Conservation (phyloP, 1,284 basidiomycete species). For the Omphalotus olearius region DNA sequence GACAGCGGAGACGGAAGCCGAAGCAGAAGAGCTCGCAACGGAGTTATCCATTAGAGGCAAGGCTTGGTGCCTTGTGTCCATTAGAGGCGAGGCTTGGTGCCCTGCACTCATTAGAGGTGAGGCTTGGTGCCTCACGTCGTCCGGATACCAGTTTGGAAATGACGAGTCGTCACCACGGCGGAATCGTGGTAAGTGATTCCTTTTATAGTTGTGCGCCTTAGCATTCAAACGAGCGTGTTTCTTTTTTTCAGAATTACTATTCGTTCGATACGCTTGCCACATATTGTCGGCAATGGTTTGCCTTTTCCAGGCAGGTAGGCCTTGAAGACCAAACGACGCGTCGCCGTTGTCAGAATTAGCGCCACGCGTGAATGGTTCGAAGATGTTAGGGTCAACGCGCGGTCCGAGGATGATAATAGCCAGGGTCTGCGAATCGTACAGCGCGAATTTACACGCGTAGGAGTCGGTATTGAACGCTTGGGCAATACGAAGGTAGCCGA, state of each 20-base stretch:
- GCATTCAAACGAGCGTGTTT: too few species aligned
- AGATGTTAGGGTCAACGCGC: background rate
- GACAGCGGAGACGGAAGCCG: too few species aligned
- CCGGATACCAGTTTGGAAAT: too few species aligned
- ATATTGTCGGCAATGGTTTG: background rate
- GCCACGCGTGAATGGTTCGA: background rate
- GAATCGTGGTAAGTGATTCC: too few species aligned
- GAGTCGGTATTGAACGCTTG: conserved; percentile 2
- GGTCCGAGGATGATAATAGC: background rate
- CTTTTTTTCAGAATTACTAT: background rate
- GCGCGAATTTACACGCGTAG: background rate
- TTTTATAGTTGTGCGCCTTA: too few species aligned
- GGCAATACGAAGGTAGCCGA: background rate
- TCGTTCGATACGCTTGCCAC: background rate
- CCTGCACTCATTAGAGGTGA: too few species aligned
- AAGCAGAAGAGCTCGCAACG: too few species aligned
- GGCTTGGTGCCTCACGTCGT: too few species aligned
- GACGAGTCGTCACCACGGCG: too few species aligned
- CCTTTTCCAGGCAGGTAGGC: background rate
- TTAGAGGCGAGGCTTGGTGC: too few species aligned
- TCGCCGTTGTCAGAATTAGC: background rate
- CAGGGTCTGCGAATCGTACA: background rate
- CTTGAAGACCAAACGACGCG: background rate
- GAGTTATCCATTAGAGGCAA: too few species aligned
- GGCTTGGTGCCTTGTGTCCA: too few species aligned